phyloP scores from a whole-genome alignment of 2,329 filamentous ascomycete genomes.

The Neocucurbitaria cava region DNA sequence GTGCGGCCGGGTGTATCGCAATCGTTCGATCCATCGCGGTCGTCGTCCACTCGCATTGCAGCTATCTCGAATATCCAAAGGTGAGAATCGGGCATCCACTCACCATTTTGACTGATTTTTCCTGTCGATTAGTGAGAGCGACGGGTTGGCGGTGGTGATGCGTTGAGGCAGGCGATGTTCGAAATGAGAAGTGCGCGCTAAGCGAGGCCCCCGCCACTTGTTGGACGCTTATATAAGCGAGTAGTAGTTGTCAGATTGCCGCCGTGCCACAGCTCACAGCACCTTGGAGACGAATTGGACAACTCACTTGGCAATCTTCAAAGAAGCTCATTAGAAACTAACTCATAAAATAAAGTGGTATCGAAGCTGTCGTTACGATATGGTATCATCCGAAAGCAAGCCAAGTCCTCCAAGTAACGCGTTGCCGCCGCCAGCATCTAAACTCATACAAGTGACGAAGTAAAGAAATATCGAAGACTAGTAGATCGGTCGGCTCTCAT shows the following conservation, averaged over 20 bases:
- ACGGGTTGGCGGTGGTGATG: slow-evolving; percentile 45
- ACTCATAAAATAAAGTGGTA: background rate
- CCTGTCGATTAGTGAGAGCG: slow-evolving; percentile 45
- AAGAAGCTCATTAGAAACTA: background rate
- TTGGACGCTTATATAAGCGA: too few species aligned
- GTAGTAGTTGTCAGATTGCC: slow-evolving; percentile 18
- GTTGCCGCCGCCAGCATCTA: background rate
- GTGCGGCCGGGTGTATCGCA: slow-evolving; percentile 22
- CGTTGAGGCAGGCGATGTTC: too few species aligned
- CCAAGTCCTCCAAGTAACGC: slow-evolving; percentile 2
- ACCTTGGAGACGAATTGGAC: background rate
- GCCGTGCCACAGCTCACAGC: slow-evolving; percentile 21
- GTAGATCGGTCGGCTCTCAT: slow-evolving; percentile 57
- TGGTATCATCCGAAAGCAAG: slow-evolving; percentile 40
- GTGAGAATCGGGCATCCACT: slow-evolving; percentile 23
- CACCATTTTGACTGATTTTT: slow-evolving; percentile 52
- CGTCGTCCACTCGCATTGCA: slow-evolving; percentile 39
- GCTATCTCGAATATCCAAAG: slow-evolving; percentile 8
- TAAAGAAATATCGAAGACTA: slow-evolving; percentile 30
- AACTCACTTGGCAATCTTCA: too few species aligned
- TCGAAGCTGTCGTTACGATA: slow-evolving; percentile 15
- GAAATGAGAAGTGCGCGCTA: too few species aligned
- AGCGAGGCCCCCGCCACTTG: too few species aligned
- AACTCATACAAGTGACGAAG: slow-evolving; percentile 6
- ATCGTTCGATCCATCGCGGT: slow-evolving; percentile 25